These are phyloP conservation scores for Pontederia crassipes DNA, from an alignment of 176 grass and related monocot genomes.

Conservation along the genomic window DNA sequence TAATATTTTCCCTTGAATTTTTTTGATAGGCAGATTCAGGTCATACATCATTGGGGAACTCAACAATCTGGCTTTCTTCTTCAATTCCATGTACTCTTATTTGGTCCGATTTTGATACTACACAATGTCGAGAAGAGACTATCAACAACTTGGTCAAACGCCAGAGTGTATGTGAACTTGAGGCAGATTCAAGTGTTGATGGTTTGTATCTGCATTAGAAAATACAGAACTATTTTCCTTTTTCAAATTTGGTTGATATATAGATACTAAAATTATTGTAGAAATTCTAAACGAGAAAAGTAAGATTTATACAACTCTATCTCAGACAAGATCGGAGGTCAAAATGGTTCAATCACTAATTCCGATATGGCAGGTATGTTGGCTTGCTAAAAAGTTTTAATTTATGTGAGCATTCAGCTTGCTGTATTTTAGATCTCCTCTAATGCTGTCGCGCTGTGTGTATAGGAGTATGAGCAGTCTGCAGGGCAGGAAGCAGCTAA, in stretches of 20 bases:
- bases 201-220: conserved; percentile 25
- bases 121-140: conserved; percentile 11
- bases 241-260: background rate
- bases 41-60: conserved; percentile 28
- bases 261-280: conserved; percentile 24
- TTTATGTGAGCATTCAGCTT: background rate
- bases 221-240: conserved; percentile 10
- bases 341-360: conserved; percentile 95
- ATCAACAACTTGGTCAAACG: conserved; percentile 27
- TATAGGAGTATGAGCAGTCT: conserved; percentile 50
- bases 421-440: too few species aligned
- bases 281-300: conserved; percentile 81
- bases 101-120: conserved; percentile 32
- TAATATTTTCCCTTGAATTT: background rate
- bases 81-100: conserved; percentile 54
- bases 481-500: conserved; percentile 46
- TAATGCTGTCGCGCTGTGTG: background rate
- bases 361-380: conserved; percentile 77
- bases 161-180: conserved; percentile 85
- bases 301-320: conserved; percentile 78
- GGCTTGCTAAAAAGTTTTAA: conserved; percentile 8
- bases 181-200: conserved; percentile 72
- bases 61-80: conserved; percentile 65
- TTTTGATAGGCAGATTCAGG: conserved; percentile 46
- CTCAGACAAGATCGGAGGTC: conserved; percentile 51